Conservation (phyloP, 73 alveolate species). For the Paraurostyla sp. region DNA sequence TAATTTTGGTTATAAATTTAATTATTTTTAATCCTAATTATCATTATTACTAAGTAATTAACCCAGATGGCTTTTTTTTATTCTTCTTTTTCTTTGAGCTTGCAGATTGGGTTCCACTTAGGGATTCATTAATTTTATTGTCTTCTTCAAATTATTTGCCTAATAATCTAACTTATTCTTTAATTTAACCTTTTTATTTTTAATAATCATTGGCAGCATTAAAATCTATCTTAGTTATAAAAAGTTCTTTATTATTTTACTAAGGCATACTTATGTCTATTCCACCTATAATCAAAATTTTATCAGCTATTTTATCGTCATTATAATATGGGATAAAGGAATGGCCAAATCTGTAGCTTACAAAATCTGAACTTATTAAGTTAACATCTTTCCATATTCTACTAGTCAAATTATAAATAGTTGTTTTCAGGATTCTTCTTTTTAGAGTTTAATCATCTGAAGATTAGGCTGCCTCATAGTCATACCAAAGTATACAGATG, state of each 20-base stretch:
- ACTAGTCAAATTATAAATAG: background rate
- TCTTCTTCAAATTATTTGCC: too few species aligned
- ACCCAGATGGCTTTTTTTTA: background rate
- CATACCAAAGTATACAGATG: slow-evolving; percentile 43
- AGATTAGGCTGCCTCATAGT: background rate
- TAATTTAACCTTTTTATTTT: too few species aligned
- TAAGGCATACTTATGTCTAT: background rate
- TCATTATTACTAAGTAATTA: too few species aligned
- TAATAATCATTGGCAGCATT: too few species aligned
- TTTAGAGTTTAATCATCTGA: background rate
- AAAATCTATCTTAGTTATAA: too few species aligned
- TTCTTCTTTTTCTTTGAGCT: background rate
- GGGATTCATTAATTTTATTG: too few species aligned
- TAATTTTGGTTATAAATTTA: too few species aligned
- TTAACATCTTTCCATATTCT: slow-evolving; percentile 34
- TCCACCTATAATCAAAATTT: slow-evolving; percentile 5
- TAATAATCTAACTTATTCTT: too few species aligned
- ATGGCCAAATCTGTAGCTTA: slow-evolving; percentile 14
- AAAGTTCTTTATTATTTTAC: too few species aligned
- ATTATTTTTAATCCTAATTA: too few species aligned
- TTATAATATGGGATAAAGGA: background rate
- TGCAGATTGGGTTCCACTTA: background rate
- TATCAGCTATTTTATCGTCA: background rate
- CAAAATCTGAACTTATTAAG: background rate
- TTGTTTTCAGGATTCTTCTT: slow-evolving; percentile 26